Base-by-base conservation (phyloP, 441 rosid species). In the Syzygium syzygioides region DNA sequence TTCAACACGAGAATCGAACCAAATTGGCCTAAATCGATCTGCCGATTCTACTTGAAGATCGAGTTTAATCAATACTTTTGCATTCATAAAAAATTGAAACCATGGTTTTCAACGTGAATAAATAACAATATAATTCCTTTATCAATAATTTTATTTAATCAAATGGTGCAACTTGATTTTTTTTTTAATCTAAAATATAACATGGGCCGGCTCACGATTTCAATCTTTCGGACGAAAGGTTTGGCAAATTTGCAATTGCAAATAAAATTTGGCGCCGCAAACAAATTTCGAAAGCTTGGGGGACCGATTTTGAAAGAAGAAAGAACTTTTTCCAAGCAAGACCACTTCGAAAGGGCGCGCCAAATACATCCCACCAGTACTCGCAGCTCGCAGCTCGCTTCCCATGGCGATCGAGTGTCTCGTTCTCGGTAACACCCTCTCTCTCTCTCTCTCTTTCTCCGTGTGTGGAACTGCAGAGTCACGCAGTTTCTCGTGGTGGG, bases 371-470 rank as follows among this genome's bases (percentile, higher is more conserved):
- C 50, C 17, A 14, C 83, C 50, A 25, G 80, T 11, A 28, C 83
- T 71, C 52, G 48, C 48, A 41, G 45, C 45, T 41, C 66, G 50
- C 5, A 25, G 52, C 83, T 71, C 52, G 83, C 52, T 20, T 6
- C 25, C 85, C 68, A 96, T 95, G 98, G 92, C 94, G 48, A 94
- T 96, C 62, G 95, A 96, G 13, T 94, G 96, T 41, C 96, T 94
- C 76, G 94, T 95, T 86, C 98, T 95, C 18, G 96, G 98, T 95
- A 93, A 66, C 32, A 59, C 50, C 26, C 19, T 14, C 32, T 12
- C 26, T 45, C 52, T 28, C 23, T 30, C 14, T 25, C 32, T 28
- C 56, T 23, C 19, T 3, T 15, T 53, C 54, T 37, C 53, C 34
- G 19, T 19, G 14, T 1, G 48, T 23, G 54, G 2, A 12, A 28